phyloP scores from a whole-genome alignment of 805 yeast genomes.

The Lachancea cidri region DNA sequence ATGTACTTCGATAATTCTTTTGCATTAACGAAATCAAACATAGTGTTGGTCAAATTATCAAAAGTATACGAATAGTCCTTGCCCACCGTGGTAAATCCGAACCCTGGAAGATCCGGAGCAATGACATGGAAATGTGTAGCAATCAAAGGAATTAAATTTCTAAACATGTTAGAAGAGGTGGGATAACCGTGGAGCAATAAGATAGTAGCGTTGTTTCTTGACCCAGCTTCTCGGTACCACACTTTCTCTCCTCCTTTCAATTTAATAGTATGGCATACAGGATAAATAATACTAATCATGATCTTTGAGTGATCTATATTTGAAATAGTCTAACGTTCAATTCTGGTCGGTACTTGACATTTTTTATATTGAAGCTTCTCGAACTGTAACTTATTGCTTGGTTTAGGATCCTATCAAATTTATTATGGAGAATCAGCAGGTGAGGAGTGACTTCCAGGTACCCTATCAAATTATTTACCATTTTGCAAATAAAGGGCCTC shows the following conservation, averaged over 20 bases:
- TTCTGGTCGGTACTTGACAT: too few species aligned
- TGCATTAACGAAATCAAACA: slow-evolving; percentile 29
- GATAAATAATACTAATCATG: too few species aligned
- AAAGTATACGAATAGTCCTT: slow-evolving; percentile 29
- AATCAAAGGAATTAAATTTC: slow-evolving; percentile 36
- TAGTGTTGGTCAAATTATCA: slow-evolving; percentile 30
- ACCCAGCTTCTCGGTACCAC: slow-evolving; percentile 39
- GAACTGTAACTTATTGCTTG: too few species aligned
- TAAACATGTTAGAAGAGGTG: slow-evolving; percentile 38
- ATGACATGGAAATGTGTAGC: slow-evolving; percentile 35
- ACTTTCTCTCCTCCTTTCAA: slow-evolving; percentile 22
- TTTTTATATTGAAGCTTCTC: too few species aligned
- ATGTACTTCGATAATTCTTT: slow-evolving; percentile 28
- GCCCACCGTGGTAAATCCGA: slow-evolving; percentile 36
- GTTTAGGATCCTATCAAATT: too few species aligned
- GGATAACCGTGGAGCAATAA: slow-evolving; percentile 43
- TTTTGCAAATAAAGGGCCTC: too few species aligned
- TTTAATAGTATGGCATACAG: slow-evolving; percentile 3
- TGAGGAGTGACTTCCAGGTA: too few species aligned
- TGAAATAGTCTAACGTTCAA: too few species aligned
- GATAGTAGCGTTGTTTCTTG: slow-evolving; percentile 31
- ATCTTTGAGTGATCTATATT: too few species aligned
- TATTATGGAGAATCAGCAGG: too few species aligned
- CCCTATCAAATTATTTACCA: too few species aligned
- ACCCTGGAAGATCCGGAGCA: slow-evolving; percentile 45